Conservation (phyloP, 331 rosid genomes). For the Stylosanthes scabra region DNA sequence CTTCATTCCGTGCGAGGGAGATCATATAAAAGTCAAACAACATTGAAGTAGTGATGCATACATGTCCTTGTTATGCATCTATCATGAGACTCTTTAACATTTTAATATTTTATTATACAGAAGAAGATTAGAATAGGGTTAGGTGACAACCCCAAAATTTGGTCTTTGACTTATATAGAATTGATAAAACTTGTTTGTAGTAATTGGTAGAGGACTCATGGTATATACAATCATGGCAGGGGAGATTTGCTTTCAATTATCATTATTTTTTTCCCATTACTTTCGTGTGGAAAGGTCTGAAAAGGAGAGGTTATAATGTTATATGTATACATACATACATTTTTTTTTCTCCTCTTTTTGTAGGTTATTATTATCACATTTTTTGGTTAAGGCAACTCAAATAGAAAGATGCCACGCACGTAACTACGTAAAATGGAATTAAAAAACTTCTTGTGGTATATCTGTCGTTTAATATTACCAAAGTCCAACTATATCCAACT, state of each 20-base stretch:
- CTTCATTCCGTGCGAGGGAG: constrained; percentile 9
- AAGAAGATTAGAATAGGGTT: constrained; percentile 39
- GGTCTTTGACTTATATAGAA: constrained; percentile 42
- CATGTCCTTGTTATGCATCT: constrained; percentile 4
- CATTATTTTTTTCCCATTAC: neutral
- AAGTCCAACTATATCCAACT: neutral
- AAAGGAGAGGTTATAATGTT: neutral
- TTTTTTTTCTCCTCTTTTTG: too few species aligned
- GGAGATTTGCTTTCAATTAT: neutral
- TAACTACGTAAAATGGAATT: neutral
- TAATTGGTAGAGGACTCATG: neutral
- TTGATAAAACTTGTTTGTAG: neutral
- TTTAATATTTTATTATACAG: constrained; percentile 27
- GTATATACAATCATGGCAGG: neutral
- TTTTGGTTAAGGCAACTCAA: neutral
- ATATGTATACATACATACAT: too few species aligned
- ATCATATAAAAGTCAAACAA: constrained; percentile 17
- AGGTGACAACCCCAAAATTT: constrained; percentile 40
- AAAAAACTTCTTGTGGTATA: neutral
- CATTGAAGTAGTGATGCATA: constrained; percentile 19
- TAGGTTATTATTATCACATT: neutral
- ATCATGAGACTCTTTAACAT: constrained; percentile 27
- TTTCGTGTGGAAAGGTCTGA: neutral
- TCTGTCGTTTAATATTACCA: neutral
- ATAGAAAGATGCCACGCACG: neutral